Conservation (phyloP, 2,329 filamentous ascomycete species). For the Colletotrichum sp. region DNA sequence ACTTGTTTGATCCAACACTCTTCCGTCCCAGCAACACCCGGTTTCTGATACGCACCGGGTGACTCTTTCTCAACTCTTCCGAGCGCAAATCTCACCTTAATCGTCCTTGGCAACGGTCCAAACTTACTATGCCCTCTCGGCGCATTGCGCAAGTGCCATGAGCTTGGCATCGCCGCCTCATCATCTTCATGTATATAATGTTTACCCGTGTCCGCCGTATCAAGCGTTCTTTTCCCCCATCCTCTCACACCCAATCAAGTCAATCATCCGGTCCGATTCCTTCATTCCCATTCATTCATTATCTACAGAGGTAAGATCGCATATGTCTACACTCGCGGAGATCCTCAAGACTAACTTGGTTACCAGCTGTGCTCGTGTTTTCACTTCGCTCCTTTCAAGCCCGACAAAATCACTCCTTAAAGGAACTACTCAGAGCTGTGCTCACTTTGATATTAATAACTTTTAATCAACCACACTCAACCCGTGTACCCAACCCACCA, state of each 20-base stretch:
- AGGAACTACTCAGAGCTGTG: conserved; percentile 51
- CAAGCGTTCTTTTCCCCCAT: conserved; percentile 30
- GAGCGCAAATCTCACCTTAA: neutral
- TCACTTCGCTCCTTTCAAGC: conserved; percentile 46
- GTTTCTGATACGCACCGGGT: conserved; percentile 10
- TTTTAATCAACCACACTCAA: conserved; percentile 32
- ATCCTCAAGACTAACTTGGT: conserved; percentile 25
- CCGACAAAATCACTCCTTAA: conserved; percentile 25
- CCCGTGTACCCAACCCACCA: conserved; percentile 26
- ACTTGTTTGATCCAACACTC: neutral
- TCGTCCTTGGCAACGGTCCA: conserved; percentile 9
- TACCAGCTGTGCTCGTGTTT: conserved; percentile 54
- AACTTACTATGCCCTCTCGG: neutral
- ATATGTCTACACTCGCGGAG: neutral
- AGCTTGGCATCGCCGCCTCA: neutral
- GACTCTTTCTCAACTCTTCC: neutral
- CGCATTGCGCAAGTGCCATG: neutral
- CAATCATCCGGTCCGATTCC: conserved; percentile 30
- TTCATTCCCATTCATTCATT: conserved; percentile 50
- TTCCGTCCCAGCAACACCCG: neutral
- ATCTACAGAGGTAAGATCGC: conserved; percentile 47
- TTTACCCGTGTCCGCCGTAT: conserved; percentile 25
- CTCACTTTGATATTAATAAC: conserved; percentile 37
- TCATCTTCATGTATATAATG: conserved; percentile 42
- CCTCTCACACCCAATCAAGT: conserved; percentile 33